Conservation (phyloP, 805 yeast species). For the Candida arabinofermentans region DNA sequence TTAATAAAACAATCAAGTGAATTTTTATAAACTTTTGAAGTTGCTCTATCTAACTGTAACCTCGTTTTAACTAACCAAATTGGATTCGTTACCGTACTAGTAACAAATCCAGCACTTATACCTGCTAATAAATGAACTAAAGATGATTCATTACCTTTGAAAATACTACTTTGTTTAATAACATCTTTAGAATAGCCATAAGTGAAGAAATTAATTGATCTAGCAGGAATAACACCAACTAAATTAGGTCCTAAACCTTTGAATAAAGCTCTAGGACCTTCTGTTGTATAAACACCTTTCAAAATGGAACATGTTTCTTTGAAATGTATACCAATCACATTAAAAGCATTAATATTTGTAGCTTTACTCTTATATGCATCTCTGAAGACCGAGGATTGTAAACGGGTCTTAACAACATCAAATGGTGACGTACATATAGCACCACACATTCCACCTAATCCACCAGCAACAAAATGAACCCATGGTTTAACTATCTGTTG, state of each 20-base stretch:
- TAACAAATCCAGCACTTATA: conserved; percentile 85
- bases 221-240: conserved; percentile 96
- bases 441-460: conserved; percentile 97
- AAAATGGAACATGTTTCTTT: conserved; percentile 77
- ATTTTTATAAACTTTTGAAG: conserved; percentile 62
- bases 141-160: conserved; percentile 73
- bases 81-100: conserved; percentile 96
- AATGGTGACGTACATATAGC: conserved; percentile 92
- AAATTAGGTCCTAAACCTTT: conserved; percentile 95
- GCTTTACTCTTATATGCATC: conserved; percentile 41
- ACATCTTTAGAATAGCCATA: conserved; percentile 90
- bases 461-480: conserved; percentile 91
- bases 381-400: conserved; percentile 84
- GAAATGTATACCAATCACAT: conserved; percentile 54
- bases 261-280: conserved; percentile 84
- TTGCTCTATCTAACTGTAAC: conserved; percentile 80
- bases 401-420: conserved; percentile 92
- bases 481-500: conserved; percentile 40
- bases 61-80: conserved; percentile 96
- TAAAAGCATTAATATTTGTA: conserved; percentile 26
- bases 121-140: conserved; percentile 86
- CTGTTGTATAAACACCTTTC: conserved; percentile 60
- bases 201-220: conserved; percentile 94
- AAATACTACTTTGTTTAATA: conserved; percentile 54
- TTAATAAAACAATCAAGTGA: conserved; percentile 79